Evolutionary conservation across 306 rosid genomes (phyloP), one percentile per base, ranked within the genome.

Genomic region (Castanopsis chinensis): DNA sequence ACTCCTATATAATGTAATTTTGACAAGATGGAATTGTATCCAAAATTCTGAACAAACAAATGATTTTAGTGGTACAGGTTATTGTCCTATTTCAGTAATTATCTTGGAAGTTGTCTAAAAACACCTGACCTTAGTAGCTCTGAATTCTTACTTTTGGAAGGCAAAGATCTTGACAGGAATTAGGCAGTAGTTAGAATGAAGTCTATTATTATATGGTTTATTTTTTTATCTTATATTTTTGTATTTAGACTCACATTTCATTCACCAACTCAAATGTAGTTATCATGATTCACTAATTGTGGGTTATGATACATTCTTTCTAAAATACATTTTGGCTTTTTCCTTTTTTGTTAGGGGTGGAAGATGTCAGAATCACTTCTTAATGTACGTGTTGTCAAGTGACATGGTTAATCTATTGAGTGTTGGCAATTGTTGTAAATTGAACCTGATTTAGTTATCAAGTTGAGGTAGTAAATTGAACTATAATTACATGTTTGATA

Each of bases 311-410:
- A 3, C 52, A 65, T 51, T 78, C n/a, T 28, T n/a, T 54, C 56
- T 32, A 43, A 49, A 60, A 33, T 58, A 10, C 70, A 18, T 76
- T 81, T 74, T 61, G 3, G 37, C 5, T 18, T 74, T 75, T 74
- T 9, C 33, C 59, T 13, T 61, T n/a, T 59, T 54, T 28, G 69
- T 81, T 87, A 95, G 99, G 98, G 99, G 52, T 95, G 99, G 99
- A 85, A 86, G 65, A 92, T 95, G 99, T 87, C 97, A 69, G 98
- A 92, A 80, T 90, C 98, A 33, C 97, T 81, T 71, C 90, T 95
- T 75, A 95, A 95, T 85, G n/a, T n/a, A n/a, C n/a, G n/a, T n/a
- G n/a, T n/a, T n/a, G n/a, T n/a, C n/a, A n/a, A n/a, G n/a, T n/a
- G n/a, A n/a, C n/a, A n/a, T n/a, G n/a, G n/a, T n/a, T n/a, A n/a